Base-by-base conservation (phyloP, 2,329 filamentous ascomycete species). In the Talaromyces sp. region DNA sequence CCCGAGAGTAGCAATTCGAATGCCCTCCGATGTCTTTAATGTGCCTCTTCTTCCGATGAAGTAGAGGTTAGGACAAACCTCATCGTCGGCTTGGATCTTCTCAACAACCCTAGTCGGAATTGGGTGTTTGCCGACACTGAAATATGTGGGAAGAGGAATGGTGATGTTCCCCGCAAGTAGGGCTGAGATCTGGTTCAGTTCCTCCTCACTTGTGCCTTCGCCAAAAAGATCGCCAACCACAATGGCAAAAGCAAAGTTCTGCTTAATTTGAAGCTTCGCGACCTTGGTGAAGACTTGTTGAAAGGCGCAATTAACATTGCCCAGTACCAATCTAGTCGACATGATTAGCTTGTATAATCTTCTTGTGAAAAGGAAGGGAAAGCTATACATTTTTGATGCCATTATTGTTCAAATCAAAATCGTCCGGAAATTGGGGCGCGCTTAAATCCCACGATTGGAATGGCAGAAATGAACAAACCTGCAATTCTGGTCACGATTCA, bases 11-110 rank as follows among this genome's bases (percentile, higher is more conserved):
- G 94, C 91, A 68, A 99, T 93, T 60, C 90, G 88, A 54, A 98
- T 83, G 1, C 93, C 94, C 69, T 97, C 93, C 0, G 91, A 90
- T 0, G 94, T 98, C 76, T 95, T 98, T 61, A 92, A 90, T 15
- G 90, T 89, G 67, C 91, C 92, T 72, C 92, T 89, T 77, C 95
- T 96, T 65, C 91, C 93, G 0, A 99, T 86, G 72, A 90, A 96
- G 78, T 92, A 91, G 11, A 99, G 85, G 74, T 99, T 98, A n/a
- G 89, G 85, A 75, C 93, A 97, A 19, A 99, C 84, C 72, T 90
- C 87, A 68, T 84, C 89, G 68, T 90, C 87, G 38, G 85, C 85
- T 73, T 92, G 85, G 61, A 98, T 84, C 75, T 88, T 93, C 72
- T 91, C 86, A 22, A 90, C 82, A 25, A 97, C 86, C 34, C 82